Evolutionary conservation across 257 asterid species (phyloP), one percentile per base, ranked within the genome.

Genomic region (Apocynum venetum): DNA sequence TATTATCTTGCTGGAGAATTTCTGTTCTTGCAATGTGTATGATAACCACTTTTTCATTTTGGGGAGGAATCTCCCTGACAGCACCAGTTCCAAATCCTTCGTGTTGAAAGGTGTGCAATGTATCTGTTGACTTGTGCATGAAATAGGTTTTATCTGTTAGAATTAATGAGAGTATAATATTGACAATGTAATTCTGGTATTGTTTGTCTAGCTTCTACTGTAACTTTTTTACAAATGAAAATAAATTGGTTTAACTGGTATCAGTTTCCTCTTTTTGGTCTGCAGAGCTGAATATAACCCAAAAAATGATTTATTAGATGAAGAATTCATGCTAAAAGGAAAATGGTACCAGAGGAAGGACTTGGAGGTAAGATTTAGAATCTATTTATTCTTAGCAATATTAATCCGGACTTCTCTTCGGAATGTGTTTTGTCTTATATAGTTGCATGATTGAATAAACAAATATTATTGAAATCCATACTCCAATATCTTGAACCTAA

Each of bases 271-370:
- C 15, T 74, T 78, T 78, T 79, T 80, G 76, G 70, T 81, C 70
- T 82, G 79, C 93, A 94, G 98, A 85, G 97, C 98, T 72, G 97
- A 94, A 78, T 94, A 94, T 81, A 82, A 86, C 83, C 97, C 97
- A 6, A 92, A 89, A 82, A 86, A 89, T 89, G 98, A 94, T 87
- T 88, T 94, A 71, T 86, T 94, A 76, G 98, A 92, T 80, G 85
- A 89, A 80, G 92, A 94, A 80, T 91, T 92, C 82, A 89, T 83
- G 96, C 95, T 92, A 76, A 92, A 91, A 80, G 79, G 91, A 66
- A 92, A 88, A 79, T 89, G 93, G 96, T 89, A 87, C 79, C 92
- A 82, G 73, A 89, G 98, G 88, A 92, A 86, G 86, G 98, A 94
- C 88, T 81, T 92, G 88, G 97, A 89, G 98, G 98, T 94, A 74